phyloP scores from a whole-genome alignment of 2,329 filamentous ascomycete species.

The Fusarium oxysporum region DNA sequence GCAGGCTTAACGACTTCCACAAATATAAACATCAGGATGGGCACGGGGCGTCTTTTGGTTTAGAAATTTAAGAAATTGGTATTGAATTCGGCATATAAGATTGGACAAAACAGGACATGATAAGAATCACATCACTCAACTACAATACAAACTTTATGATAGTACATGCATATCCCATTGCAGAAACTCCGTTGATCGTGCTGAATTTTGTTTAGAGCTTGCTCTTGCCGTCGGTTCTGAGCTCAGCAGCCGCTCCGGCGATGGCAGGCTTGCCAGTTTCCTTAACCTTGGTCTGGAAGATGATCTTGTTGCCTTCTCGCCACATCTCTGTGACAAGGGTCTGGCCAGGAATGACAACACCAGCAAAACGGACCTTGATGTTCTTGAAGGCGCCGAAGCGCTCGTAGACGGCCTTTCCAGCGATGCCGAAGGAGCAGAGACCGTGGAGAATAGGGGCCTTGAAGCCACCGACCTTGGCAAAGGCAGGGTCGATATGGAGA shows the following conservation, averaged over 20 bases:
- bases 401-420: slow-evolving; percentile 89
- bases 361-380: slow-evolving; percentile 92
- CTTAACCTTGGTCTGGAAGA: slow-evolving; percentile 90
- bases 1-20: slow-evolving; percentile 27
- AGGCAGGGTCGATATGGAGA: slow-evolving; percentile 92
- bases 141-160: slow-evolving; percentile 46
- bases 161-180: slow-evolving; percentile 32
- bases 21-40: slow-evolving; percentile 5
- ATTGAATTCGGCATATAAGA: slow-evolving; percentile 19
- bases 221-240: slow-evolving; percentile 58
- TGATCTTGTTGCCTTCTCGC: slow-evolving; percentile 82
- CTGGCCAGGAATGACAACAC: slow-evolving; percentile 86
- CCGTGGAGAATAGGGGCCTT: slow-evolving; percentile 94
- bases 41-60: slow-evolving; percentile 25
- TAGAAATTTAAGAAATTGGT: slow-evolving; percentile 18
- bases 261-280: slow-evolving; percentile 94
- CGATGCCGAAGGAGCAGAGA: slow-evolving; percentile 93
- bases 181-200: slow-evolving; percentile 23
- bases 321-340: slow-evolving; percentile 96
- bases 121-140: slow-evolving; percentile 27
- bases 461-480: slow-evolving; percentile 96
- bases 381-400: slow-evolving; percentile 87
- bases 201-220: slow-evolving; percentile 45
- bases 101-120: slow-evolving; percentile 38
- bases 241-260: slow-evolving; percentile 81